Evolutionary conservation across 2,329 filamentous ascomycete genomes (phyloP).

Genomic region (Plectosphaerella sp.): DNA sequence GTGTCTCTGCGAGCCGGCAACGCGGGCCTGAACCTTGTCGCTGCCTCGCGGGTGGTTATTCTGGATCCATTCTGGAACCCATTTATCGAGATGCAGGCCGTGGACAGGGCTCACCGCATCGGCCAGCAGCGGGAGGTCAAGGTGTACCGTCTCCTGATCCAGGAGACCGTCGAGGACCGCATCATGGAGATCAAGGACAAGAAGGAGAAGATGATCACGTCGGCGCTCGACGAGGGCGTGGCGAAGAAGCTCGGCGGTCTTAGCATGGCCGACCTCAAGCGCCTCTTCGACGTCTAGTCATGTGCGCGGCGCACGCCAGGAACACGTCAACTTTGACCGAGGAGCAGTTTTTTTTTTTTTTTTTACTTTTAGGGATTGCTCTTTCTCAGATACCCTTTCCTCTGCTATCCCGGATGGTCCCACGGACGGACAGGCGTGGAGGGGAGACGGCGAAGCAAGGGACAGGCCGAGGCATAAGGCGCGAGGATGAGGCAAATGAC

Average conservation of each 20-base stretch:
- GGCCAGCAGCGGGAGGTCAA: constrained; percentile 71
- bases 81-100: constrained; percentile 86
- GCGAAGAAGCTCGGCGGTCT: constrained; percentile 64
- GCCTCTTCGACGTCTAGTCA: constrained; percentile 48
- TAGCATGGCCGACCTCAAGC: constrained; percentile 61
- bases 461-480: too few species aligned
- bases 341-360: too few species aligned
- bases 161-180: constrained; percentile 80
- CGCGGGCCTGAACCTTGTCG: constrained; percentile 79
- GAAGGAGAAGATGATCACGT: constrained; percentile 73
- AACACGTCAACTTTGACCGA: too few species aligned
- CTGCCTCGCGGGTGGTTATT: constrained; percentile 81
- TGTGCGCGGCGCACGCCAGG: background rate
- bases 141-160: constrained; percentile 74
- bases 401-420: too few species aligned
- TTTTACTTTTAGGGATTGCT: too few species aligned
- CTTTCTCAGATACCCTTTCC: too few species aligned
- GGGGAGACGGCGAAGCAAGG: too few species aligned
- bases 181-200: constrained; percentile 74
- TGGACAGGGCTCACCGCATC: constrained; percentile 85
- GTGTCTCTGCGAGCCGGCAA: constrained; percentile 79
- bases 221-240: constrained; percentile 74
- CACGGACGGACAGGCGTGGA: too few species aligned
- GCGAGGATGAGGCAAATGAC: too few species aligned
- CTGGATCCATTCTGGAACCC: constrained; percentile 95